Conservation (phyloP, 2,329 filamentous ascomycete genomes). For the Fusarium sp. region DNA sequence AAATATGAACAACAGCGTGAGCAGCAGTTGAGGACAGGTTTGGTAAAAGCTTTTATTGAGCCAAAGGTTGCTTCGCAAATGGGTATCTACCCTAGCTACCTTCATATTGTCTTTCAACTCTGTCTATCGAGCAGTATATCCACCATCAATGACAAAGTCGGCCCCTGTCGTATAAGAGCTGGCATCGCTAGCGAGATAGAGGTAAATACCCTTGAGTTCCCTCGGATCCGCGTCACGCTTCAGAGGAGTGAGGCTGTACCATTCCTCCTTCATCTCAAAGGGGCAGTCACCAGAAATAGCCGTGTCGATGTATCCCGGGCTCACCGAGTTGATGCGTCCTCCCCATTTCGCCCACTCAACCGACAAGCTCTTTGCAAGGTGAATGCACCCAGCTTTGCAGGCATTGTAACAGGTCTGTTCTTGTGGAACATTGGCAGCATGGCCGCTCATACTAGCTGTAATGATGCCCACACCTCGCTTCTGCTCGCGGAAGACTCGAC, state of each 20-base stretch:
- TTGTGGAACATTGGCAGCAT: slow-evolving; percentile 53
- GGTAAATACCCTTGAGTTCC: slow-evolving; percentile 48
- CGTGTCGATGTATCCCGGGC: slow-evolving; percentile 54
- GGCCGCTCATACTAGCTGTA: slow-evolving; percentile 51
- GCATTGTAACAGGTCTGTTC: slow-evolving; percentile 58
- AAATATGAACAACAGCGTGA: background rate
- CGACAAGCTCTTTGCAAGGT: slow-evolving; percentile 55
- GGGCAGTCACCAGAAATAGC: slow-evolving; percentile 49
- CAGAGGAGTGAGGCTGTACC: slow-evolving; percentile 48
- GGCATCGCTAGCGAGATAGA: slow-evolving; percentile 43
- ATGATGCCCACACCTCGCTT: slow-evolving; percentile 50
- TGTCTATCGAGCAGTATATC: slow-evolving; percentile 31
- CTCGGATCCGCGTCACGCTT: slow-evolving; percentile 46
- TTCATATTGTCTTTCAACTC: background rate
- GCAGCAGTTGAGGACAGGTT: background rate
- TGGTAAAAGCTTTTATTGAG: background rate
- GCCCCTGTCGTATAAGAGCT: slow-evolving; percentile 31
- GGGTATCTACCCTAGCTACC: background rate
- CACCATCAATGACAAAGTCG: slow-evolving; percentile 31
- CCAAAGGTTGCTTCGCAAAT: background rate
- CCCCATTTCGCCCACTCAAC: slow-evolving; percentile 59
- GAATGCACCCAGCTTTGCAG: slow-evolving; percentile 57
- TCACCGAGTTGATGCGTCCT: slow-evolving; percentile 55
- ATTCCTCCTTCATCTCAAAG: slow-evolving; percentile 51
- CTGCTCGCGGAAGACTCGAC: slow-evolving; percentile 49